Evolutionary conservation across 306 rosid species (phyloP).

Genomic region (Cucurbita argyrosperma): DNA sequence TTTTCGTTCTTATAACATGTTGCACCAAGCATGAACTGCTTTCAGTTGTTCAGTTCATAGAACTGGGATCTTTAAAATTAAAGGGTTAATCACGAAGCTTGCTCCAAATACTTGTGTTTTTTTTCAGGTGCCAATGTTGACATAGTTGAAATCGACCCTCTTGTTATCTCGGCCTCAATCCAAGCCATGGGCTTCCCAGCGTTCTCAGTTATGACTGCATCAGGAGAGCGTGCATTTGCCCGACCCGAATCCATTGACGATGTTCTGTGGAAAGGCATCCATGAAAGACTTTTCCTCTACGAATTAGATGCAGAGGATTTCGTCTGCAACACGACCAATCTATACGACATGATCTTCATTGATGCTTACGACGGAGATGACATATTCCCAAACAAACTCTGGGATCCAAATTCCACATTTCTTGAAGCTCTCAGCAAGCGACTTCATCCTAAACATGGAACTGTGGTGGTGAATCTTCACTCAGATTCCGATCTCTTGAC

Average conservation of each 20-base stretch:
- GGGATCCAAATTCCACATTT: slow-evolving; percentile 60
- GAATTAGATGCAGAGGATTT: slow-evolving; percentile 84
- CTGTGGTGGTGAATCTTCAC: slow-evolving; percentile 89
- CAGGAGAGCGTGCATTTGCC: slow-evolving; percentile 29
- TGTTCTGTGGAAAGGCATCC: slow-evolving; percentile 72
- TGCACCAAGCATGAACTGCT: too few species aligned
- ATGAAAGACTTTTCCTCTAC: slow-evolving; percentile 60
- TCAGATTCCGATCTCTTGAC: slow-evolving; percentile 50
- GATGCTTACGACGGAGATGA: slow-evolving; percentile 91
- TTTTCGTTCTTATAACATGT: too few species aligned
- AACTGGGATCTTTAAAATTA: background rate
- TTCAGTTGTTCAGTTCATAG: background rate
- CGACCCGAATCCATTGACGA: slow-evolving; percentile 37
- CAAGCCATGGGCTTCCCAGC: slow-evolving; percentile 91
- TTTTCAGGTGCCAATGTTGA: slow-evolving; percentile 61
- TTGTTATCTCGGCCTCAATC: slow-evolving; percentile 74
- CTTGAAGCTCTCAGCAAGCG: slow-evolving; percentile 45
- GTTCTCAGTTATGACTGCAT: slow-evolving; percentile 47
- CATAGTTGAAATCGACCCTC: slow-evolving; percentile 81
- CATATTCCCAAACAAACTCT: slow-evolving; percentile 63
- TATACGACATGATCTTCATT: slow-evolving; percentile 65
- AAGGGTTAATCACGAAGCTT: background rate
- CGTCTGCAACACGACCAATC: slow-evolving; percentile 21
- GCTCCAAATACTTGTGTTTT: background rate
- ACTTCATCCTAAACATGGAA: slow-evolving; percentile 79